Evolutionary conservation across 2,329 filamentous ascomycete species (phyloP), one percentile per base, ranked within the genome.

Genomic region (Phyllosticta ampelicida): DNA sequence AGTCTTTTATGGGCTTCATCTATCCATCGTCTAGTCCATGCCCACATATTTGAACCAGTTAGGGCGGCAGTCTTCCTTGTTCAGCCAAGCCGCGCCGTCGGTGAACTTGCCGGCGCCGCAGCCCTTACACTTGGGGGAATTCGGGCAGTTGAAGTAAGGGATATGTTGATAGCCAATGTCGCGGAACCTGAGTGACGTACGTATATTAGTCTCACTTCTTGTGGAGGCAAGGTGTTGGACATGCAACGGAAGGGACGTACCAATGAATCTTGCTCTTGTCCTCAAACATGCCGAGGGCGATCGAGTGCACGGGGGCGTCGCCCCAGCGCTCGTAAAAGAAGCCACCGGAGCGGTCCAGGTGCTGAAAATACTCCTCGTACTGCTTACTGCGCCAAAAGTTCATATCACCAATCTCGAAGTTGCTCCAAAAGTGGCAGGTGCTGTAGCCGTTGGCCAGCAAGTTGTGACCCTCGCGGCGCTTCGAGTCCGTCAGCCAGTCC

Each of bases 321-420:
- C 94, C 94, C 94, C 94, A 99, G 65, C 94, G 81, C 76, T 99
- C 94, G 70, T 99, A 99, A 73, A 96, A 99, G 81, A 99, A 99
- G 21, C 94, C 94, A 44, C 94, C 94, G 0, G 91, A 89, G 19
- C 88, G 84, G 73, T 99, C 94, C 30, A 99, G 80, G 72, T 97
- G 90, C 68, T 95, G 85, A 70, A 99, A 99, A 73, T 96, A 99
- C 62, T 95, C 90, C 69, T 95, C 88, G 70, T 99, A 99, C 51
- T 84, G 80, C 70, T 91, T 83, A 68, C 90, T 89, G 53, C 94
- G 80, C 89, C 90, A 99, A 74, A 99, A 96, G 62, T 82, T 82
- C 81, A 99, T 83, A 72, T 96, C 90, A 52, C 83, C 92, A 66
- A 99, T 92, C 74, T 99, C 94, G 66, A 99, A 99, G 74, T 99